These are phyloP conservation scores for Entamoeba histolytica DNA, from an alignment of 208 protist genomes.

Conservation along the genomic window DNA sequence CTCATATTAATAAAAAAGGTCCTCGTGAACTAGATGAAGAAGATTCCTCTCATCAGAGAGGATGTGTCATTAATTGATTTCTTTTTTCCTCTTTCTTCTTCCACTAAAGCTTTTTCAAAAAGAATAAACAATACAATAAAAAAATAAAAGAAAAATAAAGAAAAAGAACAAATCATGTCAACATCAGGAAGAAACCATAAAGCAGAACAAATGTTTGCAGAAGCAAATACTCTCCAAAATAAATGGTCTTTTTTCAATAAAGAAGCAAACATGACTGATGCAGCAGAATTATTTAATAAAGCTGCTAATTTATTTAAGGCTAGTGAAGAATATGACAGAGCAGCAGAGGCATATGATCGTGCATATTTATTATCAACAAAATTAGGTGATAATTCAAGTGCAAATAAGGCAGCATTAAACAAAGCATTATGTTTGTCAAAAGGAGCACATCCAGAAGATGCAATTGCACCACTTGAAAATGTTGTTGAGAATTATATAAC, in stretches of 20 bases:
- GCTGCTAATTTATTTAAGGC: background rate
- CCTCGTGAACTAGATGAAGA: too few species aligned
- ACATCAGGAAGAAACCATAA: background rate
- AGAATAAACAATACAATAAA: too few species aligned
- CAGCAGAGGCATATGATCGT: background rate
- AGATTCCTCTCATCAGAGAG: too few species aligned
- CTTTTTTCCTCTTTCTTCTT: too few species aligned
- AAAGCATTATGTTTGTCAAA: background rate
- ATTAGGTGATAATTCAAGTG: background rate
- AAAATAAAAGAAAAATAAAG: too few species aligned
- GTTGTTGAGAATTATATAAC: background rate
- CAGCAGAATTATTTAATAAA: background rate
- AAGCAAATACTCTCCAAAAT: background rate
- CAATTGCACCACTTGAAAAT: background rate
- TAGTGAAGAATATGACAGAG: background rate
- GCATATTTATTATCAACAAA: background rate
- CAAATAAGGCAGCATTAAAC: background rate
- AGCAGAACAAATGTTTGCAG: background rate
- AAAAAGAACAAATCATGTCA: too few species aligned
- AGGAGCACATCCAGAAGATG: background rate
- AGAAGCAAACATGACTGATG: background rate
- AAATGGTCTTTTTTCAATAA: background rate
- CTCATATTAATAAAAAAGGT: too few species aligned
- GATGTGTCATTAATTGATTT: too few species aligned
- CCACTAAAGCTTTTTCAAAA: too few species aligned